Conservation (phyloP, 352 stramenopile genomes). For the Detonula confervacea region DNA sequence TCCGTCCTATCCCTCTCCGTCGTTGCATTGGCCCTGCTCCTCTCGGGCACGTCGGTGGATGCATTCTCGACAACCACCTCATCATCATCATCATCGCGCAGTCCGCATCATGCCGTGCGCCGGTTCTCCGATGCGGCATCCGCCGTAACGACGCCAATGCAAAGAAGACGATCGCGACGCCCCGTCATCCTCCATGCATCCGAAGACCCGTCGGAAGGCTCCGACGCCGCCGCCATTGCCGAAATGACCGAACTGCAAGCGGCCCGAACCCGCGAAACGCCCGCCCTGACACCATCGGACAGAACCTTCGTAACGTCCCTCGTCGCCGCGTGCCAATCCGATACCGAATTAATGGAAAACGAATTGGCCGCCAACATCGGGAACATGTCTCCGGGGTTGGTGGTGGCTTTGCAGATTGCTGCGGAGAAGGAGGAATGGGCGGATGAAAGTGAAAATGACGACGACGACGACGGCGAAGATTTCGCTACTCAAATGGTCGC, state of each 20-base stretch:
- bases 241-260: conserved; percentile 8
- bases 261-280: conserved; percentile 26
- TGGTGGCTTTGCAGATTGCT: conserved; percentile 50
- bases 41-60: neutral
- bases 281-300: conserved; percentile 30
- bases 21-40: neutral
- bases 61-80: neutral
- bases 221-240: neutral
- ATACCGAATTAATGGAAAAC: conserved; percentile 39
- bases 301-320: conserved; percentile 33
- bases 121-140: neutral
- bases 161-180: neutral
- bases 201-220: neutral
- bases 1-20: neutral
- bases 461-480: conserved; percentile 10
- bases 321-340: conserved; percentile 3
- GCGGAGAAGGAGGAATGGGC: conserved; percentile 38
- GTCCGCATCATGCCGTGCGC: too few relatives aligned
- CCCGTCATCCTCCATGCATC: neutral
- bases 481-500: conserved; percentile 43
- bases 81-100: neutral
- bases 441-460: conserved; percentile 2
- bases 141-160: neutral
- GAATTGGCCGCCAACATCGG: conserved; percentile 35
- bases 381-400: conserved; percentile 38